Percentiles rank a stretch among this genome's conserved stretches.
Evolutionary conservation across 2,329 filamentous ascomycete species (phyloP).

Genomic region (Penicillium digitatum): DNA sequence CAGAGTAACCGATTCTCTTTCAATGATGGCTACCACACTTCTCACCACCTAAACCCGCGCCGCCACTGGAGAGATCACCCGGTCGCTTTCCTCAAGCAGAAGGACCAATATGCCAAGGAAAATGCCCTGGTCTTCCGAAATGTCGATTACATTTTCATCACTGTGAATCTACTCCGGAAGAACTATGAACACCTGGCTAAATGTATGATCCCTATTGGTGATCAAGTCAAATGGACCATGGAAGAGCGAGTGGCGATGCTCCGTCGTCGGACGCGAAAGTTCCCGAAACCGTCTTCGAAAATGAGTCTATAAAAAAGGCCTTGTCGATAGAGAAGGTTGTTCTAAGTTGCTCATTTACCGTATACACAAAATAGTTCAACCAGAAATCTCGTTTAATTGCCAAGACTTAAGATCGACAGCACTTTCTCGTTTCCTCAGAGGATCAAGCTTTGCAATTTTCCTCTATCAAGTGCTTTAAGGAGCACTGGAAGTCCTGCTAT

Average conservation of each 20-base stretch:
- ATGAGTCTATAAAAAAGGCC: slow-evolving; percentile 51
- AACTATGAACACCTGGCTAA: slow-evolving; percentile 67
- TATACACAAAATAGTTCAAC: background rate
- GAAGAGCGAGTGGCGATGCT: slow-evolving; percentile 62
- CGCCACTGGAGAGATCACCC: slow-evolving; percentile 81
- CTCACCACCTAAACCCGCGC: slow-evolving; percentile 72
- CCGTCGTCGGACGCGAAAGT: slow-evolving; percentile 60
- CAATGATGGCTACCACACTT: slow-evolving; percentile 56
- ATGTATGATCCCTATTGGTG: slow-evolving; percentile 69
- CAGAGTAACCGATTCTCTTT: slow-evolving; percentile 72
- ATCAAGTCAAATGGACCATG: slow-evolving; percentile 63
- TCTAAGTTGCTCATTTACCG: background rate
- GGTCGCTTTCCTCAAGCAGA: slow-evolving; percentile 65
- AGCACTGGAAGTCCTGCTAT: background rate
- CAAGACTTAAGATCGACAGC: background rate
- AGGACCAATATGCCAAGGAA: slow-evolving; percentile 62
- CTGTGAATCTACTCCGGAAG: slow-evolving; percentile 63
- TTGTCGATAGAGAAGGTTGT: background rate
- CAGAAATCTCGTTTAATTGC: background rate
- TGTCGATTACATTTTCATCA: slow-evolving; percentile 77
- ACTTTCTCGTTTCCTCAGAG: background rate
- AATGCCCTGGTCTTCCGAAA: slow-evolving; percentile 73
- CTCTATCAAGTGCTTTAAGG: background rate
- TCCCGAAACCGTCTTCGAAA: slow-evolving; percentile 40
- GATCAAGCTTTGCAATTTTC: background rate